Conservation (phyloP, 1,139 yeast species). For the Meyerozyma sp. region DNA sequence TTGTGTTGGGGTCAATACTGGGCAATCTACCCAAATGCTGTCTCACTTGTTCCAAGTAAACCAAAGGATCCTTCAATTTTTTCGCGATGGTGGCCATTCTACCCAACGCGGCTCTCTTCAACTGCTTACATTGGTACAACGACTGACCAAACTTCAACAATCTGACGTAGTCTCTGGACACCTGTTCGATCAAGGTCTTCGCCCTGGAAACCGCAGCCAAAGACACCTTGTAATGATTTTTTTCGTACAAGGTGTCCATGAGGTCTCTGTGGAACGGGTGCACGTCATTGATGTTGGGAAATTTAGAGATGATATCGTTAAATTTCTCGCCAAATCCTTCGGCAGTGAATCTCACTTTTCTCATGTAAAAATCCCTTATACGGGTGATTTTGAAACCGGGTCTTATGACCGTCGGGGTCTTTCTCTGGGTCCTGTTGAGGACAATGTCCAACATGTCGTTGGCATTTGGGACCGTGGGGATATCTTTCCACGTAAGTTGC, state of each 20-base stretch:
- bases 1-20: conserved; percentile 95
- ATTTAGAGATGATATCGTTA: conserved; percentile 75
- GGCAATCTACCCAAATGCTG: conserved; percentile 99
- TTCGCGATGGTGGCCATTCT: conserved; percentile 98
- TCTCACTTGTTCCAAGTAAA: conserved; percentile 94
- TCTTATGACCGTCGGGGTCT: conserved; percentile 96
- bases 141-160: conserved; percentile 96
- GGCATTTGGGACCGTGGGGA: conserved; percentile 88
- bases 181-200: conserved; percentile 90
- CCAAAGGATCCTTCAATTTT: conserved; percentile 89
- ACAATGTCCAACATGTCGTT: conserved; percentile 95
- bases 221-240: conserved; percentile 97
- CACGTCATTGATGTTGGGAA: conserved; percentile 94
- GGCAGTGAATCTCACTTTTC: conserved; percentile 92
- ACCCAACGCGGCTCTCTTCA: conserved; percentile 97
- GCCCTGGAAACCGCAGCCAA: conserved; percentile 93
- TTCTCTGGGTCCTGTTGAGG: conserved; percentile 94
- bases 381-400: conserved; percentile 96
- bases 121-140: conserved; percentile 94
- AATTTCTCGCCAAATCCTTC: conserved; percentile 95
- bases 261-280: conserved; percentile 98
- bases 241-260: conserved; percentile 95
- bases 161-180: conserved; percentile 89
- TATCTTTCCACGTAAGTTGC: conserved; percentile 98
- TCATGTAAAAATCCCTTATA: conserved; percentile 96